Evolutionary conservation across 441 rosid genomes (phyloP).

Genomic region (Gossypium davidsonii): DNA sequence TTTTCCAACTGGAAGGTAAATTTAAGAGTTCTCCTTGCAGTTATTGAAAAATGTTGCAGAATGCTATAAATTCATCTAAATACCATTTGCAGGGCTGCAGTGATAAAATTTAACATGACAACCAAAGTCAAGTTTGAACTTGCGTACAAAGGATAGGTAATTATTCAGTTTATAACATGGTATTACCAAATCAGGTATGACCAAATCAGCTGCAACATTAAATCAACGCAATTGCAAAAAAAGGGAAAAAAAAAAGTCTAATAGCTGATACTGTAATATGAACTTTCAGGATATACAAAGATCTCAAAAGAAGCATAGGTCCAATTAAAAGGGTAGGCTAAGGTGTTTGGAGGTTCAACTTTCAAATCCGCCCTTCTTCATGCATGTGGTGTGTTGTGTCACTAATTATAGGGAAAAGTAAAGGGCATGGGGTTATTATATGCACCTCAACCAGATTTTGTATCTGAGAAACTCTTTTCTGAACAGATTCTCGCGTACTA

Average conservation of each 20-base stretch:
- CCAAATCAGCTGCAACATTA: background rate
- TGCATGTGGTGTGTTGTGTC: background rate
- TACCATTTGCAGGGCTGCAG: background rate
- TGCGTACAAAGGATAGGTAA: too few species aligned
- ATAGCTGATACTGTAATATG: background rate
- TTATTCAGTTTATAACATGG: too few species aligned
- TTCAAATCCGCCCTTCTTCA: slow-evolving; percentile 1
- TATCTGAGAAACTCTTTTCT: slow-evolving; percentile 69
- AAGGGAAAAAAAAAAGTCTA: too few species aligned
- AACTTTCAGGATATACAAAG: background rate
- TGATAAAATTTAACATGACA: background rate
- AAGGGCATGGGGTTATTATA: background rate
- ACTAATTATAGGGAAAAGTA: background rate
- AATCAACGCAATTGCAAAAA: too few species aligned
- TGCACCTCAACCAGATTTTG: slow-evolving; percentile 58
- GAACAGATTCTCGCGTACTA: slow-evolving; percentile 53
- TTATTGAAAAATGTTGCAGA: background rate
- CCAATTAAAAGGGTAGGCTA: background rate
- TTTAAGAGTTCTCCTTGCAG: background rate
- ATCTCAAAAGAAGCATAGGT: background rate
- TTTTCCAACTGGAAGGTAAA: background rate
- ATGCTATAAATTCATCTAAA: slow-evolving; percentile 1
- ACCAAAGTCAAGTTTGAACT: background rate
- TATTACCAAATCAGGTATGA: background rate
- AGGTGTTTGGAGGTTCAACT: background rate